These are phyloP conservation scores for Ceratobasidium sp. DNA, from an alignment of 1,284 basidiomycete genomes.

Conservation along the genomic window DNA sequence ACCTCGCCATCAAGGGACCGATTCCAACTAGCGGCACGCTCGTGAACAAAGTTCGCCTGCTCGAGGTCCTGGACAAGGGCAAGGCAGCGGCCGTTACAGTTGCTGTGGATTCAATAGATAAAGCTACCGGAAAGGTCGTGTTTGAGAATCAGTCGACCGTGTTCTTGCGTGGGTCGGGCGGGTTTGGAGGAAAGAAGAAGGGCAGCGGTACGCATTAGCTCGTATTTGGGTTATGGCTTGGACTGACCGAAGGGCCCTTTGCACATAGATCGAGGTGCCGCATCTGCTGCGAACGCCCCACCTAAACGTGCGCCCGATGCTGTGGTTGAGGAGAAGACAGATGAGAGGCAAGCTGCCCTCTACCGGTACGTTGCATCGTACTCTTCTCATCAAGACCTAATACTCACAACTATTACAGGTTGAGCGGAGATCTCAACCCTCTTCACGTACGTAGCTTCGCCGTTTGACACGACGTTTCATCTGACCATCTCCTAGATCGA, in stretches of 20 bases:
- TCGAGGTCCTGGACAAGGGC: constrained; percentile 90
- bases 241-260: not conserved
- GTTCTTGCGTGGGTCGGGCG: constrained; percentile 94
- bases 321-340: constrained; percentile 89
- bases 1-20: constrained; percentile 87
- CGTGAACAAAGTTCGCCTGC: constrained; percentile 78
- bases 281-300: constrained; percentile 85
- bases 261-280: constrained; percentile 86
- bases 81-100: constrained; percentile 92
- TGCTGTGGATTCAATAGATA: constrained; percentile 85
- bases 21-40: constrained; percentile 92
- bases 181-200: constrained; percentile 92
- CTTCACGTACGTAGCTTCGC: constrained; percentile 75
- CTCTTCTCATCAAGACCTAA: not conserved
- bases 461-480: not conserved
- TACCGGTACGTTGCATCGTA: constrained; percentile 72
- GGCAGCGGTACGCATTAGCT: constrained; percentile 74
- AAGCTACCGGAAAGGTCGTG: constrained; percentile 81
- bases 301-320: constrained; percentile 89
- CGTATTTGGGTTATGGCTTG: constrained; percentile 20
- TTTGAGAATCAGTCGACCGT: constrained; percentile 96
- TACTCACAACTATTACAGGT: constrained; percentile 59
- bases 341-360: constrained; percentile 85
- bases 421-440: constrained; percentile 94
- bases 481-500: constrained; percentile 72